Base-by-base conservation (phyloP, 495 filamentous ascomycete species). In the Parathielavia hyrcaniae region DNA sequence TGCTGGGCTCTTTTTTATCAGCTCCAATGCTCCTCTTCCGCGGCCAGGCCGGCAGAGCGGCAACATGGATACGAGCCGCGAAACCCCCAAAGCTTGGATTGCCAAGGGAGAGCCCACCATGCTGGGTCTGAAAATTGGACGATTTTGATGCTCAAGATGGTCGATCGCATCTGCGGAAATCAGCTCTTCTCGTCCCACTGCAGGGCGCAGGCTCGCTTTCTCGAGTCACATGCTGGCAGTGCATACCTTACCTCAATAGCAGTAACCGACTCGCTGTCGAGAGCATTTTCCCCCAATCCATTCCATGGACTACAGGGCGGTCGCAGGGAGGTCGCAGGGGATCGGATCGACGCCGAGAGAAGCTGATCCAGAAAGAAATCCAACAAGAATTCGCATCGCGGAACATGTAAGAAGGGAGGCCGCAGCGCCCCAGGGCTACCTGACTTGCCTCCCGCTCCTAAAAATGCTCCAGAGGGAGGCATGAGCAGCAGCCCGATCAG, bases 261-360 rank as follows among this genome's bases (percentile, higher is more conserved):
- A n/a, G n/a, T n/a, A n/a, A n/a, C n/a, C n/a, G n/a, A n/a, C n/a
- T n/a, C n/a, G n/a, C n/a, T n/a, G n/a, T n/a, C n/a, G n/a, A n/a
- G n/a, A n/a, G n/a, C n/a, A n/a, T n/a, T n/a, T n/a, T n/a, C n/a
- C n/a, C n/a, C n/a, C n/a, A n/a, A n/a, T n/a, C n/a, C n/a, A n/a
- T n/a, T n/a, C n/a, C n/a, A n/a, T n/a, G n/a, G n/a, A n/a, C n/a
- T n/a, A n/a, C 22, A 50, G 16, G 45, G 35, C 26, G 26, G 14
- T 13, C 26, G 13, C 10, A 34, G 10, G 38, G 43, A 19, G 51
- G 14, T 34, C 41, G 32, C 34, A 14, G 20, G 43, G 45, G 54
- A 57, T 57, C 54, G 54, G 54, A 57, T 57, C 54, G 54, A 23
- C 54, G n/a, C 14, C 23, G 40, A 13, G 22, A n/a, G 36, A 54